Conservation (phyloP, 345 rosid genomes). For the Eucalyptus sp. region DNA sequence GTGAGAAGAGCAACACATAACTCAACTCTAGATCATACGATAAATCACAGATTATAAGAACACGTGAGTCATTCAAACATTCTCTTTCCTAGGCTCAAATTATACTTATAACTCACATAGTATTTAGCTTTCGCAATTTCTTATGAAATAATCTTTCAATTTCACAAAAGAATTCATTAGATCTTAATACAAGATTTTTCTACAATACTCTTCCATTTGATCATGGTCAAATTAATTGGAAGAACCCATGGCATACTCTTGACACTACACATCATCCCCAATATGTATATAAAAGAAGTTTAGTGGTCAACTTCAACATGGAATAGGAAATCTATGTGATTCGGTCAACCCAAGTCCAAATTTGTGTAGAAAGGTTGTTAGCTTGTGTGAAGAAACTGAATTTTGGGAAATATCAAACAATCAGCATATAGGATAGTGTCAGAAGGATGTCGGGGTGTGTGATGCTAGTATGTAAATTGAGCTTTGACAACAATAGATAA, state of each 20-base stretch:
- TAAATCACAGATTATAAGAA: background rate
- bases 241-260: background rate
- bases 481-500: too few species aligned
- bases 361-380: too few species aligned
- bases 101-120: background rate
- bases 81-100: background rate
- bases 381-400: too few species aligned
- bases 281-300: background rate
- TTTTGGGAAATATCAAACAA: too few species aligned
- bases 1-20: background rate
- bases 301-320: background rate
- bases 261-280: background rate
- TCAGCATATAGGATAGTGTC: too few species aligned
- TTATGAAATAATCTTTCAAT: too few species aligned
- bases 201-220: background rate
- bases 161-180: background rate
- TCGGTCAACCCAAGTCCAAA: too few species aligned
- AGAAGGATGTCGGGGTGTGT: too few species aligned
- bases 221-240: background rate
- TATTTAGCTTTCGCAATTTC: background rate
- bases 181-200: too few species aligned
- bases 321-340: background rate
- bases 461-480: too few species aligned
- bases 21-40: background rate
- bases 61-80: background rate